A percentile compares a stretch with the other conserved stretches of the same genome.
Conservation (phyloP, 140 eudicot genomes). For the Senecio squalidus region DNA sequence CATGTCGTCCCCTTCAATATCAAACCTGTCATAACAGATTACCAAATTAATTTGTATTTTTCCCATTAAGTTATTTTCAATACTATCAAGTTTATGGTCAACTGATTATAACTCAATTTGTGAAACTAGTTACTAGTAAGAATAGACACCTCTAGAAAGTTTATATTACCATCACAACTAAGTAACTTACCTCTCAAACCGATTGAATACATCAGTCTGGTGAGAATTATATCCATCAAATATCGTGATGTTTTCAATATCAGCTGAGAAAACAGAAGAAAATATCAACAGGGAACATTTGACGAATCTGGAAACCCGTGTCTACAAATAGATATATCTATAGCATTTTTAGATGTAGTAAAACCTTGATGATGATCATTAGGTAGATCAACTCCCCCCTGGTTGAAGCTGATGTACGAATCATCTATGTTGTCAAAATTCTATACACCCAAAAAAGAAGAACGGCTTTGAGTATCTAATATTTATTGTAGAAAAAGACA, state of each 20-base stretch:
- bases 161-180: slow-evolving; percentile 4
- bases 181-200: slow-evolving; percentile 65
- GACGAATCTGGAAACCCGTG: not conserved
- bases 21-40: slow-evolving; percentile 53
- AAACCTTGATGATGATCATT: slow-evolving; percentile 77
- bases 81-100: not conserved
- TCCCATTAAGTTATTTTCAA: not conserved
- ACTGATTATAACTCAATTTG: not conserved
- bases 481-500: not conserved
- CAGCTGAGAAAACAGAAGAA: slow-evolving; percentile 40
- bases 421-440: slow-evolving; percentile 66
- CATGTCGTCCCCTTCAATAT: slow-evolving; percentile 75
- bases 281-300: slow-evolving; percentile 9
- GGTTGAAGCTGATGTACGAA: slow-evolving; percentile 35
- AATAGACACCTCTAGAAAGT: slow-evolving; percentile 6
- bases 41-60: not conserved
- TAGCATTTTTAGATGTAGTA: not conserved
- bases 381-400: slow-evolving; percentile 37
- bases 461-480: not conserved
- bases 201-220: slow-evolving; percentile 53
- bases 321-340: not conserved
- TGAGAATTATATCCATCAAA: slow-evolving; percentile 47
- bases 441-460: slow-evolving; percentile 37
- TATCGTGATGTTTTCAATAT: slow-evolving; percentile 73
- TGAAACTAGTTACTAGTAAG: slow-evolving; percentile 4